A percentile compares a stretch with the other conserved stretches of the same genome.
Conservation (phyloP, 306 rosid species). For the Acacia confusa region DNA sequence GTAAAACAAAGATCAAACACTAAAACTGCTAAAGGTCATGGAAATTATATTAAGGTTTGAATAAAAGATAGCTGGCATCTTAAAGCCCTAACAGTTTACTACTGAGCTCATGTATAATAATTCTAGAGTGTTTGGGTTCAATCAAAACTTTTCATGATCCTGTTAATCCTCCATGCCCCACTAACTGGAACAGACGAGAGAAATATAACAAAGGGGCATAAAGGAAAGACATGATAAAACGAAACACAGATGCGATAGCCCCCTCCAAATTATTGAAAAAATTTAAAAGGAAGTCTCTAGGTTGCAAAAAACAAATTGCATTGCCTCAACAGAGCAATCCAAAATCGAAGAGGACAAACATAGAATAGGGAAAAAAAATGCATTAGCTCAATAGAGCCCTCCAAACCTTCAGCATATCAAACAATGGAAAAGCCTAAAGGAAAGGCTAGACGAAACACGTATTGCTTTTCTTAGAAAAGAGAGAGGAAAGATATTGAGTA, state of each 20-base stretch:
- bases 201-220: not conserved
- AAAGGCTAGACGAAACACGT: not conserved
- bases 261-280: too few relatives aligned
- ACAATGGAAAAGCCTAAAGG: not conserved
- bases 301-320: not conserved
- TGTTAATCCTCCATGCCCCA: not conserved
- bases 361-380: not conserved
- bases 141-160: not conserved
- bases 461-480: not conserved
- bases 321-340: not conserved
- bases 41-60: not conserved
- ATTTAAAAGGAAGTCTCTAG: not conserved
- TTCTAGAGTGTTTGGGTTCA: not conserved
- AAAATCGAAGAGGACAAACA: not conserved
- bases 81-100: not conserved
- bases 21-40: not conserved
- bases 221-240: too few relatives aligned
- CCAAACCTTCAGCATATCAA: not conserved
- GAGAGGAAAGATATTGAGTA: not conserved
- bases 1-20: not conserved
- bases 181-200: not conserved
- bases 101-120: not conserved
- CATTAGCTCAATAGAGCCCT: not conserved
- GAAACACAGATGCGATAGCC: too few relatives aligned
- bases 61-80: not conserved